Base-by-base conservation (phyloP, 306 rosid species). In the Cucumis hystrix region DNA sequence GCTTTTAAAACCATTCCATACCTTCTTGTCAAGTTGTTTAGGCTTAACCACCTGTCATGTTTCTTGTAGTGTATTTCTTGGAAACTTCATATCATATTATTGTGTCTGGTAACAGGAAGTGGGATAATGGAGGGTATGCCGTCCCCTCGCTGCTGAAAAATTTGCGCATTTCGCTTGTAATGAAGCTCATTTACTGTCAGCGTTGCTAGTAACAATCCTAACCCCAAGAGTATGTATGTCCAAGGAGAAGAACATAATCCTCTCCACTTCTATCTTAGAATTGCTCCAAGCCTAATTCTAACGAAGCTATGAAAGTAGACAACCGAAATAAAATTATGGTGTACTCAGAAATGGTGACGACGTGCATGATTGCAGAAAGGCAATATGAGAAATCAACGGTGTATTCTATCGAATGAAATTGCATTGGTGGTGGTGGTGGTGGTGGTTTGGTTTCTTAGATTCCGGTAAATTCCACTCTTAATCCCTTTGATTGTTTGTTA, bases 271-370 rank as follows among this genome's bases (percentile, higher is more conserved):
- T 76, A 28, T 75, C 47, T 59, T 69, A 37, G 84, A 65, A 23
- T 67, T 83, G 71, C 87, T 62, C 74, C 56, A 75, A 77, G 80
- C 83, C 83, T 77, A 63, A 87, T 77, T 79, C 67, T 56, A 49
- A 63, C 15, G 13, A 65, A 37, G 17, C 15, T 65, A 33, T 8
- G 43, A 60, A 78, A 25, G 80, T 79, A 64, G 66, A 52, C 74
- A 49, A 76, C 78, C 25, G 62, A 63, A 61, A 81, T 76, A 79
- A 73, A 77, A 77, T 40, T 55, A 77, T 40, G 66, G 79, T 76
- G 74, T 54, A 64, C 59, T 72, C 80, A 75, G 80, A 79, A 52
- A 30, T 33, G 78, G 65, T 6, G 41, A 10, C 49, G 15, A 55
- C 7, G 21, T n/a, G 10, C 78, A 33, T 9, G 65, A 10, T 13